Percentiles rank a stretch among this genome's conserved stretches.
These are phyloP conservation scores for Batkoa obscura DNA, from an alignment of 371 early-diverging fungal species.

Conservation along the genomic window DNA sequence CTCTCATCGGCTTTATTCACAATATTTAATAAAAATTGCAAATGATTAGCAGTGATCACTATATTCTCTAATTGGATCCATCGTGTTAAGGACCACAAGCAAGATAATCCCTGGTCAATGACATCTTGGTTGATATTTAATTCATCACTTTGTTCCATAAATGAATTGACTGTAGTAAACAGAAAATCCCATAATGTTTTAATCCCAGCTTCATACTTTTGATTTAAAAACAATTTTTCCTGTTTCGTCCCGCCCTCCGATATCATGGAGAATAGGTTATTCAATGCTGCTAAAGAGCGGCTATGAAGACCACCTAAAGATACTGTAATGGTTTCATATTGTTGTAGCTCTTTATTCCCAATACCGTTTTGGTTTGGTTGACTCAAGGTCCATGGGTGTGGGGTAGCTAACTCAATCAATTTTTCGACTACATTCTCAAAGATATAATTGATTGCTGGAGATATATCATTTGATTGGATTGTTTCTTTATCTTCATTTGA, in stretches of 20 bases:
- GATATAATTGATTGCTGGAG: background rate
- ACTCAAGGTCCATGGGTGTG: background rate
- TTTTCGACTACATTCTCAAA: background rate
- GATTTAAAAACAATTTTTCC: background rate
- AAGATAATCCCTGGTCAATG: background rate
- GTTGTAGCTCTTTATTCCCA: too few relatives aligned
- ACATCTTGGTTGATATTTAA: background rate
- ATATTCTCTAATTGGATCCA: conserved; percentile 22
- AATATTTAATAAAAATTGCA: conserved; percentile 11
- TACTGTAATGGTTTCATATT: too few relatives aligned
- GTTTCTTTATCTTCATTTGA: background rate
- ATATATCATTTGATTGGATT: background rate
- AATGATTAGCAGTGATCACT: conserved; percentile 19
- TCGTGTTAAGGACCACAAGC: conserved; percentile 5
- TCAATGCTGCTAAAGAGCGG: background rate
- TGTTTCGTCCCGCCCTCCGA: background rate
- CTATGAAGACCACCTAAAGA: background rate
- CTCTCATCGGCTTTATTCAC: too few relatives aligned
- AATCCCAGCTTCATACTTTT: background rate
- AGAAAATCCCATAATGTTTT: background rate
- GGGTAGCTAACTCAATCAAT: background rate
- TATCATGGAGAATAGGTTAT: background rate
- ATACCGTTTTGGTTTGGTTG: background rate
- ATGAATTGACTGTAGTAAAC: background rate
- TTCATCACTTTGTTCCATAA: background rate